phyloP scores from a whole-genome alignment of 257 asterid species.

The Solanum corneliomulleri region DNA sequence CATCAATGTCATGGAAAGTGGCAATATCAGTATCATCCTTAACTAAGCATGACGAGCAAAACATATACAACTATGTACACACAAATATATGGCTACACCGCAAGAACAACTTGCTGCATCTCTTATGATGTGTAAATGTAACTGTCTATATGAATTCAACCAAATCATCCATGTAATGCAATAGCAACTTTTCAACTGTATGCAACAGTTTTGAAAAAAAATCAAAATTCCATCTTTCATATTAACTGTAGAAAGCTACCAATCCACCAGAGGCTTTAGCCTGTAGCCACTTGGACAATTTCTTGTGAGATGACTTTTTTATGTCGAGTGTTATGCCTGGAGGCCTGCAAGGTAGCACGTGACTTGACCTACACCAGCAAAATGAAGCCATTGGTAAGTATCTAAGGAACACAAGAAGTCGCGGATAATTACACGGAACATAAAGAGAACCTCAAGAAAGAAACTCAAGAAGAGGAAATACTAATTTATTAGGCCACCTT shows the following conservation, averaged over 20 bases:
- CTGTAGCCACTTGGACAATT: slow-evolving; percentile 93
- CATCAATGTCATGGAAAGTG: not conserved
- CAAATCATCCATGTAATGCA: not conserved
- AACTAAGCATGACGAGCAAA: not conserved
- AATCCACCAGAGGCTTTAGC: slow-evolving; percentile 59
- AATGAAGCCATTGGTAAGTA: slow-evolving; percentile 1
- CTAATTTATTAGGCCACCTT: not conserved
- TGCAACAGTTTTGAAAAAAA: not conserved
- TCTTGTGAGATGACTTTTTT: slow-evolving; percentile 90
- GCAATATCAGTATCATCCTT: not conserved
- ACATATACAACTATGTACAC: not conserved
- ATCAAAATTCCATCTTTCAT: not conserved
- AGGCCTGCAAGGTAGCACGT: slow-evolving; percentile 88
- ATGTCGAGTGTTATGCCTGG: slow-evolving; percentile 64
- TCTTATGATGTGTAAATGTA: not conserved
- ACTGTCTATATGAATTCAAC: not conserved
- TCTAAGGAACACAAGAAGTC: not conserved
- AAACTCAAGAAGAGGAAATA: not conserved
- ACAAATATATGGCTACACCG: not conserved
- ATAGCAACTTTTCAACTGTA: not conserved
- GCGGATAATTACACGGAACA: not conserved
- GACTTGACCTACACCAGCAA: slow-evolving; percentile 66
- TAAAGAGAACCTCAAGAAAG: not conserved
- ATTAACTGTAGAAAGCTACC: slow-evolving; percentile 22
- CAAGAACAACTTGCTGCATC: not conserved